Evolutionary conservation across 192 early-diverging fungal genomes (phyloP), one percentile per base, ranked within the genome.

Genomic region (Diversispora eburnea): DNA sequence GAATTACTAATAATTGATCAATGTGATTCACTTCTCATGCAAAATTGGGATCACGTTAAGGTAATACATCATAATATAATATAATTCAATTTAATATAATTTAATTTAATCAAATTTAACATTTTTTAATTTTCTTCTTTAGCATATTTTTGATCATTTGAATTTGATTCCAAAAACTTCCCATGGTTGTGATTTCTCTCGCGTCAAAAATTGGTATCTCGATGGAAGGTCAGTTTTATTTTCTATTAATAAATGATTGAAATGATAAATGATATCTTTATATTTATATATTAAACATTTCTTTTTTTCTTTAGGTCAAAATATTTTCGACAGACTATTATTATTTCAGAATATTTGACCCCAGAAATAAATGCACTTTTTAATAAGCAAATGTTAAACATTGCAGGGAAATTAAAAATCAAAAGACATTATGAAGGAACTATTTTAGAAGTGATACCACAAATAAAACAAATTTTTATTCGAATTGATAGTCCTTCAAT

Each of bases 41-140:
- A 99, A 76, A 99, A 98, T 85, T 99, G 96, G 96, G 96, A 99
- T 72, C 95, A 99, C 73, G 81, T 97, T 48, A 77, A 85, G 80
- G 88, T 92, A 81, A 33, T 33, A 33, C 2, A 33, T 33, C 25
- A 33, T 33, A 67, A 6, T 20, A 41, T 51, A 51, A 51, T 12
- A 12, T 3, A 2, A 2, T 8, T 4, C 5, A 12, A 51, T 51
- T 4, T 51, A 51, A 51, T 51, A 12, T 12, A 0, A 51, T 5
- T 0, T 12, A 51, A 13, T 5, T 33, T 80, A 22, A 72, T 1
- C 19, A 49, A 42, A 25, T 58, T n/a, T 72, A 12, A 9, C 46
- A 56, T 72, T 47, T 69, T 33, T 64, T n/a, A n/a, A n/a, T n/a
- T n/a, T n/a, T 17, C 33, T 61, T 65, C 0, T 68, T 22, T 79